Evolutionary conservation across 2,329 filamentous ascomycete species (phyloP), one percentile per base, ranked within the genome.

Genomic region (Claviceps monticola): DNA sequence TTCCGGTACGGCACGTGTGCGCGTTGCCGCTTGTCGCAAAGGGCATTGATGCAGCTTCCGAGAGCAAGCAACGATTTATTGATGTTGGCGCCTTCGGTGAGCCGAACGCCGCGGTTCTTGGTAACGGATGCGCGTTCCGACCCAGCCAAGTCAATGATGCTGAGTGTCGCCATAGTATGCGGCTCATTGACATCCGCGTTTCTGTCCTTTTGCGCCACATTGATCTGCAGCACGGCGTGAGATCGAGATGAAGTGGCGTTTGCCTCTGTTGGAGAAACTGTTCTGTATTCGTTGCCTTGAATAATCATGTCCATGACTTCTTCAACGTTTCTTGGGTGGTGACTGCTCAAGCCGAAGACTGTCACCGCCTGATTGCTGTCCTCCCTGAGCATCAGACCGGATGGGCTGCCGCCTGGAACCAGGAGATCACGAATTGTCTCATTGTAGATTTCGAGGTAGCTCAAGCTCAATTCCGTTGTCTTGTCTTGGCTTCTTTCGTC

Each of bases 291-390:
- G 67, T 98, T 98, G 56, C 93, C 93, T 64, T 83, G 81, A 51
- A 98, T 85, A 63, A 98, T 96, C 79, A 98, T 96, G 62, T 98
- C 91, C 93, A 98, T 98, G 61, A 98, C 93, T 68, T 98, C 84
- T 63, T 94, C 82, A 14, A 97, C 93, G 63, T 91, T 88, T 59
- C 84, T 84, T 2, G 93, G 93, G 57, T 86, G 86, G 64, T 96
- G 89, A 61, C 89, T 96, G 2, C 89, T 93, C 45, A 98, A 74
- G 0, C 91, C 93, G 4, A 88, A 78, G 1, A 98, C 93, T 0
- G 88, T 93, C 7, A 98, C 93, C 11, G 87, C 82, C 65, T 95
- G 88, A 62, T 97, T 90, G 53, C 86, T 85, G 71, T 98, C 93
- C 68, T 98, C 93, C 47, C 93, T 84, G 42, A 98, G 76, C 83